A percentile compares a stretch with the other conserved stretches of the same genome.
Evolutionary conservation across 768 basidiomycete species (phyloP).

Genomic region (Mycena crocata): DNA sequence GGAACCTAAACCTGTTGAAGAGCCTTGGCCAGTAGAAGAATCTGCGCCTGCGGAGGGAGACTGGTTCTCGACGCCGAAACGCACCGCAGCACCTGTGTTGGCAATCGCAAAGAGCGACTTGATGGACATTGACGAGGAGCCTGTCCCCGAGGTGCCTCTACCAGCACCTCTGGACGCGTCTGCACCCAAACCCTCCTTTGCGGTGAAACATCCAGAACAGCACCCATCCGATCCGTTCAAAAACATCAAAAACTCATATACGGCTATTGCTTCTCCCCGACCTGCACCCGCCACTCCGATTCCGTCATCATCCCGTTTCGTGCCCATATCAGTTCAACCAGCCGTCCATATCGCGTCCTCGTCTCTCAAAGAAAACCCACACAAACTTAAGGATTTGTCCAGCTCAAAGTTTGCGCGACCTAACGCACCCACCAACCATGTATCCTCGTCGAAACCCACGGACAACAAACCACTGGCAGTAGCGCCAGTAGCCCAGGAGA

Average conservation of each 20-base stretch:
- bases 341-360: neutral
- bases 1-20: constrained; percentile 1
- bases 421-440: neutral
- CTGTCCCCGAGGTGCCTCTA: neutral
- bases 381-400: neutral
- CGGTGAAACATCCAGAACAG: neutral
- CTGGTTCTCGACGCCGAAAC: constrained; percentile 47
- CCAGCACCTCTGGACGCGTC: neutral
- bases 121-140: constrained; percentile 24
- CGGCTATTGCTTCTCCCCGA: neutral
- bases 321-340: neutral
- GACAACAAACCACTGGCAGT: neutral
- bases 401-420: neutral
- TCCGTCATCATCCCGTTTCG: constrained; percentile 1
- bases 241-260: constrained; percentile 10
- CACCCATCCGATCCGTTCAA: neutral
- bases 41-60: constrained; percentile 28
- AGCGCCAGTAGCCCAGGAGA: neutral
- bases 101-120: constrained; percentile 16
- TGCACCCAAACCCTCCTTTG: neutral
- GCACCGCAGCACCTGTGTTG: constrained; percentile 32
- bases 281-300: neutral
- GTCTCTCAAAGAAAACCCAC: neutral
- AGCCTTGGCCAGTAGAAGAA: constrained; percentile 20
- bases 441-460: constrained; percentile 1